Evolutionary conservation across 1,284 basidiomycete species (phyloP).

Genomic region (Malassezia caprae): DNA sequence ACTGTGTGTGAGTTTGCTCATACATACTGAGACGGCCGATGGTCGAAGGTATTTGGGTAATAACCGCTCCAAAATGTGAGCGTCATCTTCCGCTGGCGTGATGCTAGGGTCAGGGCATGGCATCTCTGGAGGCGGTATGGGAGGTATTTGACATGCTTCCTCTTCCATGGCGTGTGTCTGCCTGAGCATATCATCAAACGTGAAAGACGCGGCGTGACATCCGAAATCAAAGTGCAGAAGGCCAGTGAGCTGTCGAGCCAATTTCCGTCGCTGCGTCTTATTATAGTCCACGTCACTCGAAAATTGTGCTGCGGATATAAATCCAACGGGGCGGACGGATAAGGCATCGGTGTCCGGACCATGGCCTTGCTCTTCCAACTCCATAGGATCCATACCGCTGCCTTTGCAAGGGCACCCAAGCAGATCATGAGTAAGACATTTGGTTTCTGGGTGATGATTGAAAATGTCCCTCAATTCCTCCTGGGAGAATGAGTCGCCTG

Average conservation of each 20-base stretch:
- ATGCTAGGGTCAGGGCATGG: background rate
- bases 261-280: conserved; percentile 1
- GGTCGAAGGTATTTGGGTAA: background rate
- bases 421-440: conserved; percentile 75
- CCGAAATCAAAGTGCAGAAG: conserved; percentile 13
- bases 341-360: background rate
- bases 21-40: background rate
- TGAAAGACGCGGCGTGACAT: background rate
- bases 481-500: conserved; percentile 30
- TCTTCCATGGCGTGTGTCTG: background rate
- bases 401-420: conserved; percentile 41
- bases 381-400: conserved; percentile 18
- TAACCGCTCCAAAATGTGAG: background rate
- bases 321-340: background rate
- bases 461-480: conserved; percentile 64
- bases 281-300: background rate
- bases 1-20: background rate
- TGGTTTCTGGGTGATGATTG: conserved; percentile 65
- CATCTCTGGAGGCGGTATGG: background rate
- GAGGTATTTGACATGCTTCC: background rate
- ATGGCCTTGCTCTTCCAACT: conserved; percentile 6
- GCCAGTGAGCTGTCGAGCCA: conserved; percentile 6
- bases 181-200: background rate
- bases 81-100: background rate
- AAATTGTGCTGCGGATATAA: conserved; percentile 12